These are phyloP conservation scores for Besnoitia besnoiti DNA, from an alignment of 169 alveolate species.

Conservation along the genomic window DNA sequence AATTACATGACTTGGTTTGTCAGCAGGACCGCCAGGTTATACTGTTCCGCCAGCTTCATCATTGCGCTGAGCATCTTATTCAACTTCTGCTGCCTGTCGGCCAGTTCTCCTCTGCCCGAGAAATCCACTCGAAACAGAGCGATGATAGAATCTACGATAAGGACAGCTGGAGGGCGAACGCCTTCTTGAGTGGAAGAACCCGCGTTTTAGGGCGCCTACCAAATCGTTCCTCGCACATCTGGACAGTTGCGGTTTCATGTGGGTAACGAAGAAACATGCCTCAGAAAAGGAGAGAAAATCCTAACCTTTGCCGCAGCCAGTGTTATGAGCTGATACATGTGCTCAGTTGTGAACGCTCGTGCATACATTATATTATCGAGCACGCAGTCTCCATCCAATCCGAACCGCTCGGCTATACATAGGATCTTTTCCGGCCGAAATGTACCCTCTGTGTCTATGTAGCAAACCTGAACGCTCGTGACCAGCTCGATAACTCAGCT, in stretches of 20 bases:
- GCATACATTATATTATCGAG: slow-evolving; percentile 96
- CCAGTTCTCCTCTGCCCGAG: slow-evolving; percentile 94
- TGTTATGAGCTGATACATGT: slow-evolving; percentile 60
- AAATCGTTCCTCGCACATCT: slow-evolving; percentile 61
- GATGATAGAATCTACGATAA: slow-evolving; percentile 80
- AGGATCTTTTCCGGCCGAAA: slow-evolving; percentile 99
- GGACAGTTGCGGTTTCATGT: neutral
- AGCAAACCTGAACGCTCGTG: slow-evolving; percentile 79
- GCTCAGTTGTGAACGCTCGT: slow-evolving; percentile 61
- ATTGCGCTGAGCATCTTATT: slow-evolving; percentile 74
- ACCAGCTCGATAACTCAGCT: too few relatives aligned
- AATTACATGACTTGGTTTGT: slow-evolving; percentile 96
- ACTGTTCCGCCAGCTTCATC: slow-evolving; percentile 94
- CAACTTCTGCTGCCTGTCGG: slow-evolving; percentile 96
- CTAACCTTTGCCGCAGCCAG: slow-evolving; percentile 66
- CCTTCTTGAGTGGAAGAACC: neutral
- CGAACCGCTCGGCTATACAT: slow-evolving; percentile 96
- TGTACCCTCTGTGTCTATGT: slow-evolving; percentile 99
- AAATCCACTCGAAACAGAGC: slow-evolving; percentile 89
- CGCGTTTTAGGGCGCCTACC: neutral
- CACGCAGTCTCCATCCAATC: slow-evolving; percentile 88
- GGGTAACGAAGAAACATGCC: neutral
- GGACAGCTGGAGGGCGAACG: slow-evolving; percentile 30
- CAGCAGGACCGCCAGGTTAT: slow-evolving; percentile 93
- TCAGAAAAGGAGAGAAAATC: slow-evolving; percentile 24